Evolutionary conservation across 805 yeast species (phyloP).

Genomic region (Kuraishia floccosa): DNA sequence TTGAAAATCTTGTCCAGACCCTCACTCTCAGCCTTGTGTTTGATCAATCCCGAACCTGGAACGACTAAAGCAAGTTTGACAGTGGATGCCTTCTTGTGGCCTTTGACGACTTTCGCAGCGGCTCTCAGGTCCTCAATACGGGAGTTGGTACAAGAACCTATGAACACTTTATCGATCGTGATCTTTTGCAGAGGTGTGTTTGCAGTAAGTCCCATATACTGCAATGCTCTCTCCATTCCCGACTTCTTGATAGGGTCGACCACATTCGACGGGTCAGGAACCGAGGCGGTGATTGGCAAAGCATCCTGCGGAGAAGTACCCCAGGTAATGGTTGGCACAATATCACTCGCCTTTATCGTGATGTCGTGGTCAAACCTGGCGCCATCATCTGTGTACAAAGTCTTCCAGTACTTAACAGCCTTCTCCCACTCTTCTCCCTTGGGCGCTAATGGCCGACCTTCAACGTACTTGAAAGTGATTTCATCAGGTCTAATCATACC

Average conservation of each 20-base stretch:
- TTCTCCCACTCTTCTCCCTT: conserved; percentile 91
- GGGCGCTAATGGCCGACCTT: conserved; percentile 94
- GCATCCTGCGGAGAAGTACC: conserved; percentile 99
- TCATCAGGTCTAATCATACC: conserved; percentile 98
- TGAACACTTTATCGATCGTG: conserved; percentile 83
- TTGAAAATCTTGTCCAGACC: conserved; percentile 86
- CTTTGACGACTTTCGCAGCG: conserved; percentile 89
- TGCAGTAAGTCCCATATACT: conserved; percentile 85
- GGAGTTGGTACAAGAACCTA: conserved; percentile 97
- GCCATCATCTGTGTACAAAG: conserved; percentile 80
- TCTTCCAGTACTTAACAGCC: conserved; percentile 84
- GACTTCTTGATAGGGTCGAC: conserved; percentile 64
- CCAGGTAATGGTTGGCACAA: conserved; percentile 97
- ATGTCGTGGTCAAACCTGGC: conserved; percentile 85
- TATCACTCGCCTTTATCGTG: conserved; percentile 68
- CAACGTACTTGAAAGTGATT: conserved; percentile 74
- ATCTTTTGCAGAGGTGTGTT: conserved; percentile 71
- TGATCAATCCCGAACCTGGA: conserved; percentile 96
- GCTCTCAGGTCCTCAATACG: conserved; percentile 95
- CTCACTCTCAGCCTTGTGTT: conserved; percentile 87
- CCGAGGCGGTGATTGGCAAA: conserved; percentile 79
- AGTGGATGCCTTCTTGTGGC: conserved; percentile 73
- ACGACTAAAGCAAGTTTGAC: conserved; percentile 83
- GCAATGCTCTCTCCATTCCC: conserved; percentile 85
- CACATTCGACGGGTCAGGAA: conserved; percentile 79